phyloP scores from a whole-genome alignment of 2,329 filamentous ascomycete genomes.

The Scedosporium minutisporum region DNA sequence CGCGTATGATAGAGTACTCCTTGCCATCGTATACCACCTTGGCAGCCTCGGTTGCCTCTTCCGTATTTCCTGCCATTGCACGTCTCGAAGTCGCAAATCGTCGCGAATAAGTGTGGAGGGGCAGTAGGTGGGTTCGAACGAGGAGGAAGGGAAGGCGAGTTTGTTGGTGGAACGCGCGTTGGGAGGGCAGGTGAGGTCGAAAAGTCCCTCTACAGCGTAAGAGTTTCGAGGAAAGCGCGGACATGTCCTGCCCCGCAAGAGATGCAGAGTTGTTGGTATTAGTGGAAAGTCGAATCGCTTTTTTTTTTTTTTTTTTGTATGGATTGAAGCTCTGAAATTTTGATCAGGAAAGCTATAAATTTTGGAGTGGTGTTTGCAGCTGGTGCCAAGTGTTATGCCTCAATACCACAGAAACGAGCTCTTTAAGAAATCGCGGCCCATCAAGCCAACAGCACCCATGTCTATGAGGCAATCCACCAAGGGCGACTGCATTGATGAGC shows the following conservation, averaged over 20 bases:
- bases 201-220: not conserved
- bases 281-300: not conserved
- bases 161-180: not conserved
- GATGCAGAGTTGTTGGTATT: not conserved
- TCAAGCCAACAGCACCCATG: no score
- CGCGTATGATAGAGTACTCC: slow-evolving; percentile 41
- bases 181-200: not conserved
- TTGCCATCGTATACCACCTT: slow-evolving; percentile 26
- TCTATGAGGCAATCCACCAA: no score
- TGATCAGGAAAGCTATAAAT: no score
- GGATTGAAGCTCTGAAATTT: no score
- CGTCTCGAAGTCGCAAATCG: not conserved
- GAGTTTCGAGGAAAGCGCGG: not conserved
- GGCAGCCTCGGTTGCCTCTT: not conserved
- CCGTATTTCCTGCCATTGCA: not conserved
- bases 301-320: not conserved
- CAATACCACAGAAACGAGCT: no score
- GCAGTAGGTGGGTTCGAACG: not conserved
- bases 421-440: no score
- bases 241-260: not conserved
- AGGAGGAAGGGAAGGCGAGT: not conserved
- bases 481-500: no score
- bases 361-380: no score
- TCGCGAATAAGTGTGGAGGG: not conserved
- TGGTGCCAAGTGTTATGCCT: no score